Percentiles rank a stretch among this genome's conserved stretches.
Evolutionary conservation across 306 rosid genomes (phyloP).

Genomic region (Trifolium subterraneum): DNA sequence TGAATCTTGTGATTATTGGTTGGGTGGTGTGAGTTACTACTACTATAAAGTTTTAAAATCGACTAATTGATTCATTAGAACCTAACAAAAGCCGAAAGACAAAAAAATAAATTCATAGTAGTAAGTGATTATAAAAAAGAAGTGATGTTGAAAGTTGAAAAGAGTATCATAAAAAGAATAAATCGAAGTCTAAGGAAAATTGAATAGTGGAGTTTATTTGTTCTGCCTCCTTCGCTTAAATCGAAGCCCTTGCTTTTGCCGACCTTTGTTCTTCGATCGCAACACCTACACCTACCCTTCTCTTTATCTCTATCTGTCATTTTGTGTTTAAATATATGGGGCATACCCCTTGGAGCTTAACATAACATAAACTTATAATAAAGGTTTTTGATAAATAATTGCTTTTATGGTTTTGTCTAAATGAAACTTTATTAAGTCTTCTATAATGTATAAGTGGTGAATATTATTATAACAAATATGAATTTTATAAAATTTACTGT

Average conservation of each 20-base stretch:
- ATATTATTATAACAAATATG: too few species aligned
- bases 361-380: too few species aligned
- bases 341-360: too few species aligned
- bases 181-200: conserved; percentile 39
- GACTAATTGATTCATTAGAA: background rate
- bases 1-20: background rate
- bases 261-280: conserved; percentile 43
- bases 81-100: background rate
- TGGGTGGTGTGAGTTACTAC: background rate
- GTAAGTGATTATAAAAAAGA: background rate
- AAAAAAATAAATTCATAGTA: background rate
- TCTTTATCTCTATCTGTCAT: too few species aligned
- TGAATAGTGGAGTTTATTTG: background rate
- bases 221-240: conserved; percentile 44
- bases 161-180: conserved; percentile 36
- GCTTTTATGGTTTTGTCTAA: too few species aligned
- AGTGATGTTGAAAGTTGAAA: conserved; percentile 1
- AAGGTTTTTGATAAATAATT: too few species aligned
- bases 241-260: conserved; percentile 56
- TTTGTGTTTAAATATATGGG: too few species aligned
- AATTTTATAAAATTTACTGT: too few species aligned
- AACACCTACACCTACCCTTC: conserved; percentile 20
- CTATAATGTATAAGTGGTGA: too few species aligned
- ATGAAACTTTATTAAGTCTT: too few species aligned
- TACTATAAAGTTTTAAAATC: background rate